Percentiles rank a stretch among this genome's conserved stretches.
These are phyloP conservation scores for Plasmopara muralis DNA, from an alignment of 352 stramenopile genomes.

Conservation along the genomic window DNA sequence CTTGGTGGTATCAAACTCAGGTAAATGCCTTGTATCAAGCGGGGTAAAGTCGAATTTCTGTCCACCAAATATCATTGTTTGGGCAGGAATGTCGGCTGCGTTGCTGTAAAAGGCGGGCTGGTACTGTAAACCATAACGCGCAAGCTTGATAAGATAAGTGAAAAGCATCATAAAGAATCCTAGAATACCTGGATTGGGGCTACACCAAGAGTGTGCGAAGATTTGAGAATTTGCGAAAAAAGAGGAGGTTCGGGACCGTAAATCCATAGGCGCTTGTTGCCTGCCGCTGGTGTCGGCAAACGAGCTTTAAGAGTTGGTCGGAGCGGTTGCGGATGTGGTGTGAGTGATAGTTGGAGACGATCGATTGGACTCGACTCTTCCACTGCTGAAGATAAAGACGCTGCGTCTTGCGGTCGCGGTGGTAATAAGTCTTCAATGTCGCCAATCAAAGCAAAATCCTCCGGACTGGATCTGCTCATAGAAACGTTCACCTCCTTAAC, in stretches of 20 bases:
- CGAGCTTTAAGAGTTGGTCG: constrained; percentile 9
- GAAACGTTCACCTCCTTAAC: constrained; percentile 11
- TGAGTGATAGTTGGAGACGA: constrained; percentile 32
- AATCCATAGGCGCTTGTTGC: constrained; percentile 37
- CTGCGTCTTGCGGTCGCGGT: constrained; percentile 29
- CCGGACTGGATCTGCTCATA: constrained; percentile 15
- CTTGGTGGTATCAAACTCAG: constrained; percentile 38
- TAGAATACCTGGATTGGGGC: constrained; percentile 28
- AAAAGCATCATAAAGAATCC: neutral
- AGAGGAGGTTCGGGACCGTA: constrained; percentile 38
- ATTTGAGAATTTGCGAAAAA: constrained; percentile 34
- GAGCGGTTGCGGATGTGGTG: constrained; percentile 32
- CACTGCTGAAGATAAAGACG: constrained; percentile 11
- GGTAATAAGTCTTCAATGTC: constrained; percentile 65
- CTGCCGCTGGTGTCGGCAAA: constrained; percentile 4
- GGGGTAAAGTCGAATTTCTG: constrained; percentile 58
- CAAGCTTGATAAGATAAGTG: neutral
- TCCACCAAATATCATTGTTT: constrained; percentile 68
- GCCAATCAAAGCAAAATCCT: constrained; percentile 34
- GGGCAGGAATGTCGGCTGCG: constrained; percentile 52
- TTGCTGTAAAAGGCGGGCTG: constrained; percentile 49
- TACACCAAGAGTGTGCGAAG: constrained; percentile 39
- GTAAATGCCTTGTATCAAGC: constrained; percentile 27
- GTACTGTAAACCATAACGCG: constrained; percentile 27
- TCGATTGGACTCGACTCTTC: constrained; percentile 52